Conservation (phyloP, 1,284 basidiomycete species). For the Ceraceosorus guamensis region DNA sequence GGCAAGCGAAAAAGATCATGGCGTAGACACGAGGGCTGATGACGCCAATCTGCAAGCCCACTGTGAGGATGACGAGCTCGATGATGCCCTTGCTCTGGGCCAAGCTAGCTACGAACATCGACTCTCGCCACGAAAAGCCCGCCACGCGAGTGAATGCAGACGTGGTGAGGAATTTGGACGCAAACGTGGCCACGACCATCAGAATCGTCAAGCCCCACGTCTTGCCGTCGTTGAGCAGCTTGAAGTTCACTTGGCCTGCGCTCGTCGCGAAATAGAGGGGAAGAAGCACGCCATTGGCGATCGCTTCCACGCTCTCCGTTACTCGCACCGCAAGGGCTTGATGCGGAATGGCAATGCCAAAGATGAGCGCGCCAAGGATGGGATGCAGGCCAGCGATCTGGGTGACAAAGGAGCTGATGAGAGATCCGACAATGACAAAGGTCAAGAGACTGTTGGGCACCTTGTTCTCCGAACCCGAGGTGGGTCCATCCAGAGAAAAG, state of each 20-base stretch:
- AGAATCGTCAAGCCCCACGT: constrained; percentile 27
- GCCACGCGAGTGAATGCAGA: constrained; percentile 18
- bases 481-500: constrained; percentile 19
- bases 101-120: constrained; percentile 23
- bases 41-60: constrained; percentile 19
- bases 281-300: constrained; percentile 21
- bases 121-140: constrained; percentile 24
- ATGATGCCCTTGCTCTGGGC: constrained; percentile 35
- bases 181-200: constrained; percentile 25
- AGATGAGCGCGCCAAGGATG: constrained; percentile 27
- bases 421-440: constrained; percentile 20
- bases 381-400: constrained; percentile 26
- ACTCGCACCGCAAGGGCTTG: constrained; percentile 26
- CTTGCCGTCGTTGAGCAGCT: constrained; percentile 20
- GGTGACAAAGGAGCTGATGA: constrained; percentile 26
- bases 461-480: constrained; percentile 10
- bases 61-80: constrained; percentile 32
- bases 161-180: constrained; percentile 26
- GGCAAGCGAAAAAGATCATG: constrained; percentile 28
- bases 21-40: constrained; percentile 22
- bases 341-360: constrained; percentile 26
- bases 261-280: constrained; percentile 30
- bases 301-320: constrained; percentile 28
- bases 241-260: constrained; percentile 27
- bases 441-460: constrained; percentile 23